A percentile compares a stretch with the other conserved stretches of the same genome.
phyloP scores from a whole-genome alignment of 1,139 yeast species.

The Oligophagozyma castellii region DNA sequence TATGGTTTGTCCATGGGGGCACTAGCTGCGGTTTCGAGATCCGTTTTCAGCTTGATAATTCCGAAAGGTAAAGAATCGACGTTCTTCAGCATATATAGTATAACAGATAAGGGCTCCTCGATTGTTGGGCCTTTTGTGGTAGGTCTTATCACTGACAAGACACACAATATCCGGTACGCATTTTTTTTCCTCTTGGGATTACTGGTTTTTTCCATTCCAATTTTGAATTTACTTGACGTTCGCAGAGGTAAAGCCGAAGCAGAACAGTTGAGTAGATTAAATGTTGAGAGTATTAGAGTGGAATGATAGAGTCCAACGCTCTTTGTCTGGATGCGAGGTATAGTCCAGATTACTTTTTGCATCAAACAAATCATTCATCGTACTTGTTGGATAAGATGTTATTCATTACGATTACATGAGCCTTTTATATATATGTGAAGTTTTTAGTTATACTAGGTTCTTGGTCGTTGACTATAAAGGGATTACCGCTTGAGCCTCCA shows the following conservation, averaged over 20 bases:
- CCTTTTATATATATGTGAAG: background rate
- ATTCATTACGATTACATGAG: background rate
- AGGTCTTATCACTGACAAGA: conserved; percentile 50
- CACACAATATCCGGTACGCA: conserved; percentile 56
- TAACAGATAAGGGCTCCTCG: conserved; percentile 65
- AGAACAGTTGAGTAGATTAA: conserved; percentile 18
- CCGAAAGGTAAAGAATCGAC: conserved; percentile 59
- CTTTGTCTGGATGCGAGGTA: conserved; percentile 1
- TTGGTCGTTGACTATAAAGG: too few relatives aligned
- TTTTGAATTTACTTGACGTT: conserved; percentile 37
- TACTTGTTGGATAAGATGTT: too few relatives aligned
- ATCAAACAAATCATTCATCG: too few relatives aligned
- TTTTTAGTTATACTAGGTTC: too few relatives aligned
- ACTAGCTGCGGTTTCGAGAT: conserved; percentile 47
- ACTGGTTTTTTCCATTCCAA: conserved; percentile 37
- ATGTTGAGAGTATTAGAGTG: conserved; percentile 1
- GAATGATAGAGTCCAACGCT: conserved; percentile 3
- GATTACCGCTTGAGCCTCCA: conserved; percentile 41
- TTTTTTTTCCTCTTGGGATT: conserved; percentile 44
- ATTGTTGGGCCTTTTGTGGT: conserved; percentile 54
- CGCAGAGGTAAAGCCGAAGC: conserved; percentile 45
- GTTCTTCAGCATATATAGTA: conserved; percentile 54
- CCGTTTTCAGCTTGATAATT: conserved; percentile 47
- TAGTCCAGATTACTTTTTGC: background rate
- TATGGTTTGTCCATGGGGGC: conserved; percentile 63